Conservation (phyloP, 495 filamentous ascomycete genomes). For the Penicillium cataractarum region DNA sequence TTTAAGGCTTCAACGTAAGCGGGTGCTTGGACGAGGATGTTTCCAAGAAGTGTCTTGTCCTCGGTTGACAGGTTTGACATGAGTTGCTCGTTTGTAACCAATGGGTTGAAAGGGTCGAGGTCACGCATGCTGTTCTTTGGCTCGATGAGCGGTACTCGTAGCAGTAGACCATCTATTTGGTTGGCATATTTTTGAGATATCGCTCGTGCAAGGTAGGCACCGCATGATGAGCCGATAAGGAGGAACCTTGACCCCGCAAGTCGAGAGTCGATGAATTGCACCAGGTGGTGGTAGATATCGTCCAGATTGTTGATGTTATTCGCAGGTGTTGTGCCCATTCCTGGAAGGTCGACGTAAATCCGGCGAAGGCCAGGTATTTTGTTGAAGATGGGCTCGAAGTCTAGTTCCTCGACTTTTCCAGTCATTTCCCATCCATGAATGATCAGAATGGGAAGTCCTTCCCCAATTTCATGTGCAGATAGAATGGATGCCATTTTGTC, state of each 20-base stretch:
- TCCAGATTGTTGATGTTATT: neutral
- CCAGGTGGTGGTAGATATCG: neutral
- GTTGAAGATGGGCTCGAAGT: neutral
- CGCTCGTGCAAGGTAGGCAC: neutral
- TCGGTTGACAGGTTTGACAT: neutral
- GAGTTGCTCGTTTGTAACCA: neutral
- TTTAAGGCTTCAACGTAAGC: neutral
- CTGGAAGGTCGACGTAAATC: neutral
- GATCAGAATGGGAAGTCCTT: neutral
- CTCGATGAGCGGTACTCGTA: neutral
- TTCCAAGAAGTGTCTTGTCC: neutral
- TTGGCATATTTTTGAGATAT: neutral
- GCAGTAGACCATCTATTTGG: neutral
- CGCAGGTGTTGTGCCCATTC: neutral
- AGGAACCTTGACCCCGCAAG: neutral
- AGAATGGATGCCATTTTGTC: neutral
- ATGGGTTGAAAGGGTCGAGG: neutral
- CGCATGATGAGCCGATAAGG: neutral
- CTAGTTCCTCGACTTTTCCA: neutral
- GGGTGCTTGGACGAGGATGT: neutral
- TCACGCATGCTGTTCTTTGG: neutral
- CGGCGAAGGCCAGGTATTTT: neutral
- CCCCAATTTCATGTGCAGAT: neutral
- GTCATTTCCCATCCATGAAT: neutral
- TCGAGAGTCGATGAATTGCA: neutral